These are phyloP conservation scores for Salvia miltiorrhiza DNA, from an alignment of 257 asterid species.

Conservation along the genomic window DNA sequence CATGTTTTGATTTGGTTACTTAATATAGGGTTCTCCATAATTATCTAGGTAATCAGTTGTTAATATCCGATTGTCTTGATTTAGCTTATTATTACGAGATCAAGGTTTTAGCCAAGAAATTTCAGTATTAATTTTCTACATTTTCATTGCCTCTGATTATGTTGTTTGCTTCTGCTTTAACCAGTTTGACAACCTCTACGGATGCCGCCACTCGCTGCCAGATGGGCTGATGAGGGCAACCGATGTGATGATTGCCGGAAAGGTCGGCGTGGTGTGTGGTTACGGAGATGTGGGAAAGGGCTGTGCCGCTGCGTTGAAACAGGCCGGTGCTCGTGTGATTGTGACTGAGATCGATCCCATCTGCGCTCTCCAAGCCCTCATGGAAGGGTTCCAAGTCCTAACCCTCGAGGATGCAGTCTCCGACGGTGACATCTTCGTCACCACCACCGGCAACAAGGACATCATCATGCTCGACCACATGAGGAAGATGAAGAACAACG, in stretches of 20 bases:
- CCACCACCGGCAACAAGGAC: conserved; percentile 38
- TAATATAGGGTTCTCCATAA: background rate
- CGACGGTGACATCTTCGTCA: conserved; percentile 29
- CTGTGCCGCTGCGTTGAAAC: conserved; percentile 26
- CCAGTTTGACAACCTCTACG: conserved; percentile 35
- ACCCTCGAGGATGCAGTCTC: conserved; percentile 28
- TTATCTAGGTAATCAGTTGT: background rate
- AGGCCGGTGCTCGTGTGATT: conserved; percentile 32
- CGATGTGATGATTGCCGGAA: conserved; percentile 34
- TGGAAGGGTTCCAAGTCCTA: conserved; percentile 33
- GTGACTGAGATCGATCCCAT: conserved; percentile 34
- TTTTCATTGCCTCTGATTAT: background rate
- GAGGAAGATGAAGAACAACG: conserved; percentile 34
- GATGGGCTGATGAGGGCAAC: conserved; percentile 38
- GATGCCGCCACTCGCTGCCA: conserved; percentile 34
- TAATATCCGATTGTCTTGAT: background rate
- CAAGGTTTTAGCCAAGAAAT: background rate
- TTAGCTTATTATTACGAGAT: background rate
- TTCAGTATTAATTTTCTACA: background rate
- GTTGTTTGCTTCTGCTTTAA: background rate
- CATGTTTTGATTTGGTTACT: background rate
- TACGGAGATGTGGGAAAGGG: conserved; percentile 35
- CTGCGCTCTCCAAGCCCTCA: conserved; percentile 32
- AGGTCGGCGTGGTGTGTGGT: conserved; percentile 32
- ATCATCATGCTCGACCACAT: conserved; percentile 31